Percentiles rank a stretch among this genome's conserved stretches.
phyloP scores from a whole-genome alignment of 2,329 filamentous ascomycete genomes.

The Arthrobotrys sphaeroides region DNA sequence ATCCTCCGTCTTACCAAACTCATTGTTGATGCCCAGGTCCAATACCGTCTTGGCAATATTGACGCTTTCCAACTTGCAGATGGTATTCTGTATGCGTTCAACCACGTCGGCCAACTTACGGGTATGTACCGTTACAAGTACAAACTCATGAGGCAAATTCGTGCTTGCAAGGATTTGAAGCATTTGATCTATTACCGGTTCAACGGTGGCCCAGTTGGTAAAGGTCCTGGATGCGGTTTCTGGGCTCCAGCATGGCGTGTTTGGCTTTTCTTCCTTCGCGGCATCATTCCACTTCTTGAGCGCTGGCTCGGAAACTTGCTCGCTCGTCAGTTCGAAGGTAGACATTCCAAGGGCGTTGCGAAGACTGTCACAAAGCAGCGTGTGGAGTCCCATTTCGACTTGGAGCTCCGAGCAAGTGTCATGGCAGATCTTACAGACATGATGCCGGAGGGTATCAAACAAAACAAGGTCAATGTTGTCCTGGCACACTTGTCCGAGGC shows the following conservation, averaged over 20 bases:
- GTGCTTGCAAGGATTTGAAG: slow-evolving; percentile 98
- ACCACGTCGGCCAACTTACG: slow-evolving; percentile 96
- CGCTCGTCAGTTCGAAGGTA: slow-evolving; percentile 96
- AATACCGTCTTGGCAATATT: slow-evolving; percentile 96
- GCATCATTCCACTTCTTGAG: slow-evolving; percentile 95
- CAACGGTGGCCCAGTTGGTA: slow-evolving; percentile 95
- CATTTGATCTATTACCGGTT: slow-evolving; percentile 99
- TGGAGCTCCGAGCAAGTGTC: slow-evolving; percentile 95
- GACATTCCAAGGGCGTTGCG: slow-evolving; percentile 97
- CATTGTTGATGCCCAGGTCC: slow-evolving; percentile 97
- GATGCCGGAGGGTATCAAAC: slow-evolving; percentile 99
- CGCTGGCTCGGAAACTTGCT: slow-evolving; percentile 97
- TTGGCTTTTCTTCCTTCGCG: slow-evolving; percentile 99
- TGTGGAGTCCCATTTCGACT: slow-evolving; percentile 97
- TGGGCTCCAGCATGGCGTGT: slow-evolving; percentile 99
- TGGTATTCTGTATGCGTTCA: slow-evolving; percentile 98
- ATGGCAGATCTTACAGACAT: slow-evolving; percentile 99
- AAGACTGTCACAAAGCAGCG: slow-evolving; percentile 99
- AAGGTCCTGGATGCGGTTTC: slow-evolving; percentile 97
- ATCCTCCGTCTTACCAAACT: slow-evolving; percentile 95
- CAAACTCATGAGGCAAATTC: slow-evolving; percentile 99
- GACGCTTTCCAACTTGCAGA: slow-evolving; percentile 98
- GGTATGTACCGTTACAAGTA: slow-evolving; percentile 99
- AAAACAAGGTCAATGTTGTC: slow-evolving; percentile 98
- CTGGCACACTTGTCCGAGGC: slow-evolving; percentile 96